Evolutionary conservation across 805 yeast genomes (phyloP), one percentile per base, ranked within the genome.

Genomic region (Priceomyces melissophilus): DNA sequence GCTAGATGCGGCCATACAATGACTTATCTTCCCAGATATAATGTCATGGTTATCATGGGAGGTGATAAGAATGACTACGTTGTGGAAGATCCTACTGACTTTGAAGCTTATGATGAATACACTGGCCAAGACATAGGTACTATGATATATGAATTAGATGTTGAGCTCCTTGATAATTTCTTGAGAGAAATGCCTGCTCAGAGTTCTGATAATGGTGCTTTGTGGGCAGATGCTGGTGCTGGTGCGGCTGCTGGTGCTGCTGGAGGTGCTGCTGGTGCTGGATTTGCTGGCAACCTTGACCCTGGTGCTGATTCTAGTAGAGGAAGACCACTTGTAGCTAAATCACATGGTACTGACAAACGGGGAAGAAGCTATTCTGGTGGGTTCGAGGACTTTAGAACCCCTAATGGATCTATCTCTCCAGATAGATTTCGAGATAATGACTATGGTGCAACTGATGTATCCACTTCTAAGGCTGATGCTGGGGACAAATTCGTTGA

Each of bases 1-100:
- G 80, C 93, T 10, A 78, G 97, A 52, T 86, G 91, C 46, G 98
- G 98, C 8, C 99, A 93, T 63, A 80, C 96, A 6, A 67, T 91
- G 64, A 81, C 97, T 1, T 82, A 79, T 39, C 61, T 85, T 41
- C 69, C 82, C 37, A 76, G 72, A 17, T 78, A 78, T 45, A 79
- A 87, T 54, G 86, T 82, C 61, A 55, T 91, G 28, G 57, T 90
- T 10, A 78, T 91, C 11, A 82, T 95, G 86, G 99, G 99, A 33
- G 98, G 99, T 43, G 96, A 88, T 61, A 76, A 81, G 49, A 76
- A 79, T 47, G 91, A 86, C 55, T 81, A 77, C 53, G 81, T 82
- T 34, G 57, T 67, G 20, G 71, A 70, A 17, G 73, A 71, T 43
- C 67, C 63, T 5, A 69, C 50, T 30, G 71, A 79, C 54, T 66